Evolutionary conservation across 2,329 filamentous ascomycete genomes (phyloP), one percentile per base, ranked within the genome.

Genomic region (Stachybotrys chlorohalonatus): DNA sequence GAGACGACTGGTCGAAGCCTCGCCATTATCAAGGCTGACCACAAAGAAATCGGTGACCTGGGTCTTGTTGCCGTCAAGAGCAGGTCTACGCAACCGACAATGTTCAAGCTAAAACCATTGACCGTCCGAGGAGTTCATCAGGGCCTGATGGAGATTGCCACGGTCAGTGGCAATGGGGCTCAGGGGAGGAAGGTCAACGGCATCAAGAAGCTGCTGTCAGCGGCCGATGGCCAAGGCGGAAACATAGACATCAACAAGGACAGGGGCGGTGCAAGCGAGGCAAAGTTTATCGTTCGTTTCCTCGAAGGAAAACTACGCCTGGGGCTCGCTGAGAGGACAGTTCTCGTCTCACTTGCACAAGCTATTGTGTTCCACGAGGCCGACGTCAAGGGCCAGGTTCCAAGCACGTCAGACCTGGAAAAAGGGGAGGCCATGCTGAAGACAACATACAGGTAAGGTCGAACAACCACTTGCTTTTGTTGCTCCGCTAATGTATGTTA

Each of bases 81-180:
- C 73, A 84, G 93, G 70, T 90, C 88, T 13, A 97, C 92, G 49
- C 94, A 99, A 66, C 90, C 90, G 11, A 97, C 94, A 24, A 96
- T 99, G 91, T 96, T 97, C 78, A 96, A 95, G 70, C 94, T 92
- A 2, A 96, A 95, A 71, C 79, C 92, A 31, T 75, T 99, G 62
- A 96, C 92, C 0, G 81, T 99, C 1, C 83, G 82, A 55, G 90
- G 87, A 31, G 92, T 99, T 2, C 91, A 95, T 64, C 86, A 94
- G 66, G 89, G 90, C 1, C 72, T 99, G 42, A 89, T 97, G 78
- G 82, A 80, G 39, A 95, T 99, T 66, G 94, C 94, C 7, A 95
- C 89, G 16, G 81, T 90, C 13, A 82, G 89, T 60, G 94, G 94
- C 9, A 88, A 89, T 65, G 93, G 93, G 48, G 87, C 92, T 1